Base-by-base conservation (phyloP, 2,329 filamentous ascomycete genomes). In the Cyphellophora attinorum region DNA sequence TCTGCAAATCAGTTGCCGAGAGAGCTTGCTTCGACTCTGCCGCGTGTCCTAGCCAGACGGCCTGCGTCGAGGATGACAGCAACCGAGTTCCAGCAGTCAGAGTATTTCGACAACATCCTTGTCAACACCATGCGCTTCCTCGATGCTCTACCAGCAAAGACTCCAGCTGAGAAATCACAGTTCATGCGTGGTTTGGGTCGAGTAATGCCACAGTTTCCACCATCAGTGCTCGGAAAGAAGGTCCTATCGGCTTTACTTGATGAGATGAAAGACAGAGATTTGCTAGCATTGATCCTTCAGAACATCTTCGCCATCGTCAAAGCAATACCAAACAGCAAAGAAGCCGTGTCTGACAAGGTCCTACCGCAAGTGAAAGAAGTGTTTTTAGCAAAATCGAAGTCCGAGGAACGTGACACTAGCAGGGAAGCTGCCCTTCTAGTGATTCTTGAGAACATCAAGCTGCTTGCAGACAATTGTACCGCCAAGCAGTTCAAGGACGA, bases 401-500 rank as follows among this genome's bases (percentile, higher is more conserved):
- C 76, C 5, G 53, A 61, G 45, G 88, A 95, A 48, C 79, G 85
- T 42, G 89, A 95, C 49, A 74, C 81, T 1, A 72, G 80, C 2
- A 81, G 84, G 49, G 91, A 98, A 56, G 85, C 88, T 1, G 89
- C 88, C 2, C 64, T 98, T 15, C 91, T 95, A 76, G 80, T 95
- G 8, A 67, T 96, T 12, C 68, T 98, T 2, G 86, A 96, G 46
- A 82, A 94, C 44, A 78, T 93, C 51, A 64, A 71, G 11, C 64
- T 79, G 1, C 76, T 93, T 41, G 76, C 84, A 3, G 76, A 78
- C 8, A 94, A 93, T 47, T 91, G 81, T 46, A 79, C 80, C 1
- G 86, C 86, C 3, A 91, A 88, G 50, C 86, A 95, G 44, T 96
- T 96, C 55, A 93, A 94, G 60, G 89, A 96, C 47, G 86, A 95